Conservation (phyloP, 1,284 basidiomycete genomes). For the Pterulicium gracile region DNA sequence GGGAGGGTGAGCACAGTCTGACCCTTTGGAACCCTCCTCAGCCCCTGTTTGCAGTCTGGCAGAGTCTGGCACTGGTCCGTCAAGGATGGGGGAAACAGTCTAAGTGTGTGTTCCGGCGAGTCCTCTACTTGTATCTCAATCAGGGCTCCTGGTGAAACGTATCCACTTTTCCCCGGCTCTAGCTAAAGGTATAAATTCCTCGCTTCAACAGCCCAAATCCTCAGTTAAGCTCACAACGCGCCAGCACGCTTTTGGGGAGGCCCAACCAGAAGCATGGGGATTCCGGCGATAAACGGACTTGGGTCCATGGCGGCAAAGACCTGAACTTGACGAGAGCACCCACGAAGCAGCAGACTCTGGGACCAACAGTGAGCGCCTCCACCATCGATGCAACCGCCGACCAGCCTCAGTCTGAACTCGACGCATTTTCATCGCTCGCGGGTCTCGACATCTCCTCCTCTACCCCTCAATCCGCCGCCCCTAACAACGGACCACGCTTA, state of each 20-base stretch:
- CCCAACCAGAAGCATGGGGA: conserved; percentile 85
- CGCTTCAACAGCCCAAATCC: too few relatives aligned
- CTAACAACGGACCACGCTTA: conserved; percentile 34
- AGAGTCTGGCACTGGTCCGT: too few relatives aligned
- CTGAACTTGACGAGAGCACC: conserved; percentile 71
- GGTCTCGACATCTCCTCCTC: conserved; percentile 63
- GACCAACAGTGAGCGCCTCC: conserved; percentile 21
- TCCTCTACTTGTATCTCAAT: too few relatives aligned
- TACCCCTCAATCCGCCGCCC: conserved; percentile 7
- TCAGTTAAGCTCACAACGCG: conserved; percentile 87
- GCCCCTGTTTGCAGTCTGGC: too few relatives aligned
- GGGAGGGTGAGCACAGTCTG: too few relatives aligned
- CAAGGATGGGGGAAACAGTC: too few relatives aligned
- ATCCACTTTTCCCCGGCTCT: too few relatives aligned
- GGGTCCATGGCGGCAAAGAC: conserved; percentile 92
- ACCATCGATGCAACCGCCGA: conserved; percentile 14
- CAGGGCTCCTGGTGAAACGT: too few relatives aligned
- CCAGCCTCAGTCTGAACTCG: conserved; percentile 25
- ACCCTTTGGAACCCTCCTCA: too few relatives aligned
- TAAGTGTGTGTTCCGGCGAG: too few relatives aligned
- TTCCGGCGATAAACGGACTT: conserved; percentile 88
- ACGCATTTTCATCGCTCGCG: conserved; percentile 69
- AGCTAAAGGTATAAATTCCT: too few relatives aligned
- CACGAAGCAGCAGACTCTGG: conserved; percentile 25
- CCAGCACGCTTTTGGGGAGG: conserved; percentile 80